Conservation (phyloP, 2,329 filamentous ascomycete genomes). For the Epichloe brachyelytri region DNA sequence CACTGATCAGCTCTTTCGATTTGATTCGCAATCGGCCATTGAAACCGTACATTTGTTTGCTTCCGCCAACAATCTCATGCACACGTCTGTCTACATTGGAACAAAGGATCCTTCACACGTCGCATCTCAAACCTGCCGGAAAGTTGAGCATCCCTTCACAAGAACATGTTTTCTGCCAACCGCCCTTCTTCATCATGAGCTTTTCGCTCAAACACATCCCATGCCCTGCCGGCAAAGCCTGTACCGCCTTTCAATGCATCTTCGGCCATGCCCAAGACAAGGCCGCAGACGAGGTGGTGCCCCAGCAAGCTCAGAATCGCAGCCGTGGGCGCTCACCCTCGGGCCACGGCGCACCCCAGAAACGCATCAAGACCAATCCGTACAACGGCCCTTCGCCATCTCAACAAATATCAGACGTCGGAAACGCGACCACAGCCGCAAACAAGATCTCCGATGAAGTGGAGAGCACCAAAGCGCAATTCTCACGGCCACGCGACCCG, state of each 20-base stretch:
- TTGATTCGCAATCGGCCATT: neutral
- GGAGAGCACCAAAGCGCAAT: neutral
- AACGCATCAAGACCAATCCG: conserved; percentile 17
- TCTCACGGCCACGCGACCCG: conserved; percentile 15
- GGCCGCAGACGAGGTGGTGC: conserved; percentile 5
- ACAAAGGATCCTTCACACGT: neutral
- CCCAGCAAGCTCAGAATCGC: neutral
- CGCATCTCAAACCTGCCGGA: neutral
- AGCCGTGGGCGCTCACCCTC: neutral
- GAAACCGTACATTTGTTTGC: neutral
- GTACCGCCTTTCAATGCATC: conserved; percentile 37
- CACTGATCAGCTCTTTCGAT: neutral
- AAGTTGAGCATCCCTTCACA: neutral
- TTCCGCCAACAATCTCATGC: neutral
- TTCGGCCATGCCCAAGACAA: conserved; percentile 32
- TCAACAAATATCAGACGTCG: neutral
- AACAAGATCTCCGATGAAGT: neutral
- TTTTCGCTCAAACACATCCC: conserved; percentile 34
- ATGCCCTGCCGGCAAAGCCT: conserved; percentile 34
- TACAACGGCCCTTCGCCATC: neutral
- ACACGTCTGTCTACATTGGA: neutral
- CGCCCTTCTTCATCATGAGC: conserved; percentile 17
- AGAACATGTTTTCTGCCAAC: neutral
- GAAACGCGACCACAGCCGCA: neutral
- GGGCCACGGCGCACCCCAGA: conserved; percentile 18